Evolutionary conservation across 306 rosid species (phyloP).

Genomic region (Macrotyloma uniflorum): DNA sequence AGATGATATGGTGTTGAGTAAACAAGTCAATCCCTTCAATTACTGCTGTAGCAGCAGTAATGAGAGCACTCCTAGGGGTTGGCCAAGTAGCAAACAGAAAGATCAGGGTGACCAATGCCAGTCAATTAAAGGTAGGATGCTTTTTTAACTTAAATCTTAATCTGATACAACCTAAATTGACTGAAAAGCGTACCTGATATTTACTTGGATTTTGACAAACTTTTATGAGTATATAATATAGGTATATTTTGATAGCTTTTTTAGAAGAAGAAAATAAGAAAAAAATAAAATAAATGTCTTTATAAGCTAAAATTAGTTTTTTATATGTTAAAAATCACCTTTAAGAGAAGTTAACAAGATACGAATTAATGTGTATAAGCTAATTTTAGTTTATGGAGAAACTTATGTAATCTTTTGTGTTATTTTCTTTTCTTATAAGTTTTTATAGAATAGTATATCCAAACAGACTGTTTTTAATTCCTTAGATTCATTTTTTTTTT

Average conservation of each 20-base stretch:
- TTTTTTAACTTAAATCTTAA: not conserved
- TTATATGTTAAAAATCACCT: too few species aligned
- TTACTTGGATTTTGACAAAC: not conserved
- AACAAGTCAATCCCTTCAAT: slow-evolving; percentile 43
- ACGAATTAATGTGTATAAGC: too few species aligned
- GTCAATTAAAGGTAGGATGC: slow-evolving; percentile 49
- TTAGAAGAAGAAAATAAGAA: too few species aligned
- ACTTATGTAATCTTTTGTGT: too few species aligned
- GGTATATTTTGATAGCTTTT: too few species aligned
- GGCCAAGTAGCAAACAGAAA: slow-evolving; percentile 37
- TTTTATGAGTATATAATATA: not conserved
- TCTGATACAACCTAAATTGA: not conserved
- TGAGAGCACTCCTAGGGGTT: slow-evolving; percentile 51
- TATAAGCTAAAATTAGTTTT: too few species aligned
- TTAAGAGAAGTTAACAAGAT: too few species aligned
- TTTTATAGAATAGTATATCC: too few species aligned
- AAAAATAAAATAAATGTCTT: too few species aligned
- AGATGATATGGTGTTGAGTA: slow-evolving; percentile 46
- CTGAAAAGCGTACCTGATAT: not conserved
- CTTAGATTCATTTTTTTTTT: not conserved
- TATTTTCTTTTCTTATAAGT: too few species aligned
- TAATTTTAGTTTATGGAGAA: too few species aligned
- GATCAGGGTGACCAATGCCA: slow-evolving; percentile 39
- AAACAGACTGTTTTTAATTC: not conserved
- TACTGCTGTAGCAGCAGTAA: slow-evolving; percentile 56